These are phyloP conservation scores for Kickxella alabastrina DNA, from an alignment of 192 early-diverging fungal genomes.

Conservation along the genomic window DNA sequence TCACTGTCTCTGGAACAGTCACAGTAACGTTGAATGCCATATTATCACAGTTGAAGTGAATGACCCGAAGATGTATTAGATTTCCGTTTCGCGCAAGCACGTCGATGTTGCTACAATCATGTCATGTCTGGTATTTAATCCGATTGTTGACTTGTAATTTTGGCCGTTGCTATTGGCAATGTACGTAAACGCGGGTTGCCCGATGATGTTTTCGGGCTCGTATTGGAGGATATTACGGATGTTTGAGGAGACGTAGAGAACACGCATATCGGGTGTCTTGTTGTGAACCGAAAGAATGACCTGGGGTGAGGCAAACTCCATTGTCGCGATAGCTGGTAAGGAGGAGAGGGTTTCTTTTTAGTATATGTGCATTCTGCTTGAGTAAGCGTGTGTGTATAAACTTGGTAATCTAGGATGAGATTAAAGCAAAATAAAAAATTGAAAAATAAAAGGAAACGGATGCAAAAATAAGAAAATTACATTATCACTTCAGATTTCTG, in stretches of 20 bases:
- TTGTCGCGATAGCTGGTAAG: no score
- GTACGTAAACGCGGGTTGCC: slow-evolving; percentile 1
- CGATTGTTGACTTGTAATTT: slow-evolving; percentile 7
- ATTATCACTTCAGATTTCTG: no score
- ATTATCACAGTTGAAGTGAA: slow-evolving; percentile 22
- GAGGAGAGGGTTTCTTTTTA: no score
- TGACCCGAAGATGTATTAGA: slow-evolving; percentile 5
- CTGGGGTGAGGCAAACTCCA: no score
- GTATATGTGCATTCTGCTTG: no score
- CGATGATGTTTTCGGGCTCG: slow-evolving; percentile 9
- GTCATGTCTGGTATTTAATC: neutral
- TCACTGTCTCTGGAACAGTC: no score
- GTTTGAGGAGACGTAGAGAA: slow-evolving; percentile 29
- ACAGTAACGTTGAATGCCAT: slow-evolving; percentile 18
- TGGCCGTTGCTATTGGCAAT: slow-evolving; percentile 2
- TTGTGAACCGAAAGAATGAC: slow-evolving; percentile 37
- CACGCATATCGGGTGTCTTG: slow-evolving; percentile 26
- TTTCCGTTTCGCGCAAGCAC: neutral
- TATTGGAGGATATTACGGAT: slow-evolving; percentile 4
- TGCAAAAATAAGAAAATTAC: no score
- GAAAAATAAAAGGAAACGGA: no score
- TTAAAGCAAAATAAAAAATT: no score
- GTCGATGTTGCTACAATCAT: neutral
- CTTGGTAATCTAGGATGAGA: no score
- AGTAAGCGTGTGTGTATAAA: no score